These are phyloP conservation scores for Lanmaoa pseudosensibilis DNA, from an alignment of 768 basidiomycete genomes.

Conservation along the genomic window DNA sequence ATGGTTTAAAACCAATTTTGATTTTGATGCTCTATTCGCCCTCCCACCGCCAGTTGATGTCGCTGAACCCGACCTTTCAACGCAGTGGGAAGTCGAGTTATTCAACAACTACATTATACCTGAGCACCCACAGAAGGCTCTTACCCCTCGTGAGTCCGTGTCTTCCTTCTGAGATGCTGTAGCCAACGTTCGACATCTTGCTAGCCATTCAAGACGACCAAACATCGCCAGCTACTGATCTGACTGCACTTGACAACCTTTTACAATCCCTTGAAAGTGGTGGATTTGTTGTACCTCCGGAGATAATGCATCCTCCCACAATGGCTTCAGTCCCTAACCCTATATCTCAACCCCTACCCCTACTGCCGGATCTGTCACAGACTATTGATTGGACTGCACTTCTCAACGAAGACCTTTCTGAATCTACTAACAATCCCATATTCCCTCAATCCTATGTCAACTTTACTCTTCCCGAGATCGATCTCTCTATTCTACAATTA, in stretches of 20 bases:
- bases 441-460: not conserved
- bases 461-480: conserved; percentile 1
- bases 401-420: not conserved
- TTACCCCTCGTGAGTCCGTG: not conserved
- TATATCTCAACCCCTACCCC: not conserved
- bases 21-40: conserved; percentile 25
- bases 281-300: not conserved
- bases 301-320: not conserved
- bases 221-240: not conserved
- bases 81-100: conserved; percentile 35
- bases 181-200: not conserved
- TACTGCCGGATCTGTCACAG: not conserved
- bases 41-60: conserved; percentile 23
- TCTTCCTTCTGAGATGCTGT: not conserved
- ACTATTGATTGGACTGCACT: conserved; percentile 15
- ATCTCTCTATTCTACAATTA: conserved; percentile 10
- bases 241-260: conserved; percentile 3
- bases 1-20: conserved; percentile 36
- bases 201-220: not conserved
- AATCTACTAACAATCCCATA: not conserved
- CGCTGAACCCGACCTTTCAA: conserved; percentile 22
- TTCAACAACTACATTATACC: conserved; percentile 27
- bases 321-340: not conserved
- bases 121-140: not conserved
- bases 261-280: conserved; percentile 2